Evolutionary conservation across 2,329 filamentous ascomycete species (phyloP), one percentile per base, ranked within the genome.

Genomic region (Xylaria hypoxylon): DNA sequence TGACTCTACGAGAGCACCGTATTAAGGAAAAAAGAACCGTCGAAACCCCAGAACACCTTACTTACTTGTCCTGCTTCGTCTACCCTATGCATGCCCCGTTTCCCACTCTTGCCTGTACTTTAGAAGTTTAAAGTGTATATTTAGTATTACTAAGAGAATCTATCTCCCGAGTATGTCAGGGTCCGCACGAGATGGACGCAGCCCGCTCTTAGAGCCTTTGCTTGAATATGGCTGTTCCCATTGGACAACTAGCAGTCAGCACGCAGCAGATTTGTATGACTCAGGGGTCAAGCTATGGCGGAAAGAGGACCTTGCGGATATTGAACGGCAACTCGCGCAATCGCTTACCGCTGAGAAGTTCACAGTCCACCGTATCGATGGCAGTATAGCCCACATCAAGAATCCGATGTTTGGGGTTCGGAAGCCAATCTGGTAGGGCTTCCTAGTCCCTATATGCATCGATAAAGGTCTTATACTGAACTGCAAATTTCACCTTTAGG

Each of bases 321-420:
- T 64, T 28, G 56, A 61, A 38, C 42, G 47, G 31, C 73, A 77
- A 65, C 67, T 77, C 2, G 66, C 67, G 40, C 58, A 67, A 53
- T 72, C 72, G 17, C 47, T 6, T 48, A 62, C 51, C 17, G 33
- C 38, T 24, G 67, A 73, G 58, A 66, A 65, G n/a, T 76, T 77
- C 65, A 74, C 68, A 5, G 68, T 75, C 26, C 71, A 68, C 51
- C 67, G 71, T 65, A 55, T 76, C 42, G 72, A 76, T 62, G 71
- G 71, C 28, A 69, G 53, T 28, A 33, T 72, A 44, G 44, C 70
- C 15, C 51, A 69, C 55, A 73, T 74, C 26, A 71, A 70, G 53
- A 73, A 75, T 52, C 72, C 70, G 11, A 72, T 69, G 55, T 74
- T 67, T 56, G 60, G 67, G 19, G 55, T 66, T 68, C 40, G 64